Percentiles rank a stretch among this genome's conserved stretches.
Evolutionary conservation across 2,329 filamentous ascomycete genomes (phyloP).

Genomic region (Neurospora crassa): DNA sequence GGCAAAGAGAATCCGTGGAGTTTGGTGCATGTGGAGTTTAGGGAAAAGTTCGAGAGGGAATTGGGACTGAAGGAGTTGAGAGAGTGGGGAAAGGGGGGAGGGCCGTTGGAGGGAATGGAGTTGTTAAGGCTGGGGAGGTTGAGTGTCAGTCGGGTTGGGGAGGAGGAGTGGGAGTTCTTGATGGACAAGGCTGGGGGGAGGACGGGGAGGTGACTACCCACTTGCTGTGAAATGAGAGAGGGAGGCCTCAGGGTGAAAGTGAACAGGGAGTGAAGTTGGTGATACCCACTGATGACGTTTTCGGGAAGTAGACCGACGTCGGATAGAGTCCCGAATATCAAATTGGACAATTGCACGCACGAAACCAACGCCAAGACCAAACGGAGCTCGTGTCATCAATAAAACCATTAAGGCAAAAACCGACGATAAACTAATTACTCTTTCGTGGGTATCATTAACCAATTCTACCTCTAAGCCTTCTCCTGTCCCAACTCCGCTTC

Average conservation of each 20-base stretch:
- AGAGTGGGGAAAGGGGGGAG: conserved; percentile 44
- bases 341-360: background rate
- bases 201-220: background rate
- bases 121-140: conserved; percentile 72
- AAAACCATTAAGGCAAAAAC: background rate
- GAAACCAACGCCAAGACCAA: no score
- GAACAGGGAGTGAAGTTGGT: background rate
- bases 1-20: conserved; percentile 51
- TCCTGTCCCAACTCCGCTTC: conserved; percentile 12
- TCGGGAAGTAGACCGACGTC: background rate
- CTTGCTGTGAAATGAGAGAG: background rate
- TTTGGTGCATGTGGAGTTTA: conserved; percentile 80
- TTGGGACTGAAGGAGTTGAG: conserved; percentile 66
- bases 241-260: no score
- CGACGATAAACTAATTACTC: background rate
- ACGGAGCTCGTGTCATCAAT: background rate
- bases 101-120: conserved; percentile 65
- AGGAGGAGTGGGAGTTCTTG: conserved; percentile 56
- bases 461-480: background rate
- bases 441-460: conserved; percentile 13
- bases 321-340: background rate
- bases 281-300: background rate
- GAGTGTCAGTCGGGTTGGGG: conserved; percentile 64
- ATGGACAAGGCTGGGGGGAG: conserved; percentile 32
- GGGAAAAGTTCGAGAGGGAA: conserved; percentile 65